Evolutionary conservation across 192 early-diverging fungal species (phyloP).

Genomic region (Chytriomyces sp.): DNA sequence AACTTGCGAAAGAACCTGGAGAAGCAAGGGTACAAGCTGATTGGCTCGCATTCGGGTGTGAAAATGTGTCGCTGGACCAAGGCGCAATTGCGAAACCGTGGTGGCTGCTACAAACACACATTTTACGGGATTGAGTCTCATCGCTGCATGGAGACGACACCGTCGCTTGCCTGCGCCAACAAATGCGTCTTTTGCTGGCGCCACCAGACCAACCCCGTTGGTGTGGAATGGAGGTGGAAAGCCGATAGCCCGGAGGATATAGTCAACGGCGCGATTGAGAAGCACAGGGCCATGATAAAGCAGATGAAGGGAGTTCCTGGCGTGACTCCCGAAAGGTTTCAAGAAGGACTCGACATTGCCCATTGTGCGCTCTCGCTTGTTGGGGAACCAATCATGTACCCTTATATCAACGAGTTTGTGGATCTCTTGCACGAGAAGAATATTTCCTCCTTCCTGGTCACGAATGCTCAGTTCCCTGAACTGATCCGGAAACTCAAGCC

Average conservation of each 20-base stretch:
- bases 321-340: constrained; percentile 70
- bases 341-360: constrained; percentile 64
- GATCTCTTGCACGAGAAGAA: constrained; percentile 63
- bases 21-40: constrained; percentile 74
- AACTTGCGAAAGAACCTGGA: constrained; percentile 66
- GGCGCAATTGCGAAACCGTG: constrained; percentile 67
- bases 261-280: constrained; percentile 66
- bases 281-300: constrained; percentile 76
- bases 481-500: constrained; percentile 55
- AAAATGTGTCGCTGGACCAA: constrained; percentile 84
- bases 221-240: constrained; percentile 73
- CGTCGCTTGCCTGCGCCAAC: constrained; percentile 75
- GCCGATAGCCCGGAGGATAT: constrained; percentile 68
- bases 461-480: constrained; percentile 78
- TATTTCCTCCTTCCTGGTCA: constrained; percentile 75
- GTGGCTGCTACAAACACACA: constrained; percentile 76
- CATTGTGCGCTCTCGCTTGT: constrained; percentile 77
- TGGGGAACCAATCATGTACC: constrained; percentile 62
- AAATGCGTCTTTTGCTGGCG: constrained; percentile 71
- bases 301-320: constrained; percentile 76
- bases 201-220: constrained; percentile 75
- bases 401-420: constrained; percentile 76
- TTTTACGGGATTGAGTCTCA: constrained; percentile 79
- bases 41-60: constrained; percentile 72
- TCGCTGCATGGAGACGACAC: constrained; percentile 76